Conservation (phyloP, 148 eudicot genomes). For the Silene conica region DNA sequence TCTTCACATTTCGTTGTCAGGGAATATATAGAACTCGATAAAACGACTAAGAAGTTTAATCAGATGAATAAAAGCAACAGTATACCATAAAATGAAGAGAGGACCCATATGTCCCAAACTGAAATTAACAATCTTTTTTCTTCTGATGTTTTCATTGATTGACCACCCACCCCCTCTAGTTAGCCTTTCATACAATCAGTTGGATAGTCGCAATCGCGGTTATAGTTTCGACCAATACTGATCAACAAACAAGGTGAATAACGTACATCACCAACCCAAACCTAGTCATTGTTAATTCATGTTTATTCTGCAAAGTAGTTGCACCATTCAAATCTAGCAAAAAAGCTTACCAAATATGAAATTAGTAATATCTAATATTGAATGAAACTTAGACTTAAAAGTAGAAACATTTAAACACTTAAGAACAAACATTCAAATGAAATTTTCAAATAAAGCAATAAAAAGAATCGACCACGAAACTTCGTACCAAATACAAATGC, state of each 20-base stretch:
- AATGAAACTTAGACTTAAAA: not conserved
- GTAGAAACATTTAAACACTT: not conserved
- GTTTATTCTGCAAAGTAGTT: not conserved
- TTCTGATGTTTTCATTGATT: too few relatives aligned
- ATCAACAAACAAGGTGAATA: not conserved
- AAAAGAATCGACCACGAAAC: too few relatives aligned
- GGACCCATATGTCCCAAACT: too few relatives aligned
- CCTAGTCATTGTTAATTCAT: not conserved
- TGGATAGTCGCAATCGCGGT: not conserved
- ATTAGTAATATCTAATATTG: not conserved
- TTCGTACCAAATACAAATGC: too few relatives aligned
- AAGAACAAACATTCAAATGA: too few relatives aligned
- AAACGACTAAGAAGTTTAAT: too few relatives aligned
- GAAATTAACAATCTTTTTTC: too few relatives aligned
- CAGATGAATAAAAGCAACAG: too few relatives aligned
- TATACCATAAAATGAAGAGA: too few relatives aligned
- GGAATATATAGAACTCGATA: too few relatives aligned
- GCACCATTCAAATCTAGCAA: not conserved
- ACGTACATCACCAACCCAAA: not conserved
- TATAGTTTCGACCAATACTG: not conserved
- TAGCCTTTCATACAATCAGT: not conserved
- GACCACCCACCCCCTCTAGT: not conserved
- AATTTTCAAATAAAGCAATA: too few relatives aligned
- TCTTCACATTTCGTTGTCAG: too few relatives aligned
- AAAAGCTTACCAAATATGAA: not conserved